Base-by-base conservation (phyloP, 257 asterid species). In the Solanum chiquidenum region DNA sequence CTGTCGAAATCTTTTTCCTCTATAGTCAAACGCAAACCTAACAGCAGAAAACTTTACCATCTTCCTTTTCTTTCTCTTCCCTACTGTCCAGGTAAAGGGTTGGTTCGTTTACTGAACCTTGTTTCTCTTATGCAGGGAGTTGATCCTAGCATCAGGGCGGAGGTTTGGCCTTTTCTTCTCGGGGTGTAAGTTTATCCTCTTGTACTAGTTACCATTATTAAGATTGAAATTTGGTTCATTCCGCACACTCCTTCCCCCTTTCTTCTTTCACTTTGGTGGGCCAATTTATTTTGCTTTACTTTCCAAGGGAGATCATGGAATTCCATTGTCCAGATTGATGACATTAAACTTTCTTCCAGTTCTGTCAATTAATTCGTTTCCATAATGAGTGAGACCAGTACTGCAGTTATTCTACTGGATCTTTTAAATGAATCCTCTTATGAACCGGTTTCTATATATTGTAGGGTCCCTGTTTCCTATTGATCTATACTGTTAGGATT, bases 111-210 rank as follows among this genome's bases (percentile, higher is more conserved):
- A 71, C 71, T 88, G 64, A 25, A 46, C 83, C 34, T 46, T 10
- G 16, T 31, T 75, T 55, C 52, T 77, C 14, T 88, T 58, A 86
- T 90, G 86, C 96, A 96, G 98, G 98, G 99, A 91, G 98, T 95
- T 89, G 99, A 96, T 86, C 98, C 98, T 86, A 92, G 96, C 89
- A 92, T 95, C 90, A 90, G 99, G 90, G 94, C 91, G 18, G 98
- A 96, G 93, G 98, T 94, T 86, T 95, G 99, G 99, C 98, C 99
- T 21, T 95, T 94, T 92, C 99, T 96, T 90, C 98, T 96, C 79
- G 96, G 98, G 90, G 90, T 95, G 98, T 93, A 91, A 92, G 98
- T 68, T 86, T 68, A 44, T 88, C 55, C 85, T 69, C 20, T 74
- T 58, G 27, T 84, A 42, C 42, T 16, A 44, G 52, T 62, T 62